These are phyloP conservation scores for Microascus cirrosus DNA, from an alignment of 2,329 filamentous ascomycete genomes.

Conservation along the genomic window DNA sequence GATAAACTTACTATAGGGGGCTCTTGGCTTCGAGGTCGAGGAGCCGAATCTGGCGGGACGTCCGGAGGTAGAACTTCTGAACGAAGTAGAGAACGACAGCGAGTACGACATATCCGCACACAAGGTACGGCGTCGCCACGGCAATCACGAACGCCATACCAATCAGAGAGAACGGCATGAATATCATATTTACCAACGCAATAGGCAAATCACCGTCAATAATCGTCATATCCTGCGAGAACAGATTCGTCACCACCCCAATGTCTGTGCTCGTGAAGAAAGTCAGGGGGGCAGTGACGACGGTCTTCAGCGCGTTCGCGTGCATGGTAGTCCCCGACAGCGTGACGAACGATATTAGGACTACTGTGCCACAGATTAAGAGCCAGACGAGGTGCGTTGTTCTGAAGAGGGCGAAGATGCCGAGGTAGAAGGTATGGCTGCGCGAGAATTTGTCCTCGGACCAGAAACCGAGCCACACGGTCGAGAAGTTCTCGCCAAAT, in stretches of 20 bases:
- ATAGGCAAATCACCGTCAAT: constrained; percentile 26
- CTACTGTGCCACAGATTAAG: constrained; percentile 5
- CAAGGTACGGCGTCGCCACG: constrained; percentile 27
- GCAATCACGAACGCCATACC: constrained; percentile 37
- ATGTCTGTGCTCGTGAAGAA: constrained; percentile 30
- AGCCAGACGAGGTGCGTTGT: constrained; percentile 9
- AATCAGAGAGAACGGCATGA: constrained; percentile 16
- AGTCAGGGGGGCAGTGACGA: constrained; percentile 24
- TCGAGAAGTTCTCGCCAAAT: constrained; percentile 16
- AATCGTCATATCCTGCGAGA: constrained; percentile 31
- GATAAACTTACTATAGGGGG: constrained; percentile 40
- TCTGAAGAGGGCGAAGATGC: constrained; percentile 16
- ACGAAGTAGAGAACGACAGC: constrained; percentile 32
- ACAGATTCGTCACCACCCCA: constrained; percentile 29
- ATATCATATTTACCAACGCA: constrained; percentile 17
- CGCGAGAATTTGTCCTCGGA: constrained; percentile 16
- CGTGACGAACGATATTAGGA: constrained; percentile 13
- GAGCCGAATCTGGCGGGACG: constrained; percentile 47
- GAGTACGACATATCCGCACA: constrained; percentile 37
- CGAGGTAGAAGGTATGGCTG: constrained; percentile 16
- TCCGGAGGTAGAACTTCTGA: constrained; percentile 48
- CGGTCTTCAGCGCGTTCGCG: constrained; percentile 16
- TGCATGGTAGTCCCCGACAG: constrained; percentile 21
- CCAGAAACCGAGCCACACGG: constrained; percentile 30
- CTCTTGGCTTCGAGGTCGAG: constrained; percentile 52